Evolutionary conservation across 805 yeast genomes (phyloP).

Genomic region (Metschnikowia dekortorum): DNA sequence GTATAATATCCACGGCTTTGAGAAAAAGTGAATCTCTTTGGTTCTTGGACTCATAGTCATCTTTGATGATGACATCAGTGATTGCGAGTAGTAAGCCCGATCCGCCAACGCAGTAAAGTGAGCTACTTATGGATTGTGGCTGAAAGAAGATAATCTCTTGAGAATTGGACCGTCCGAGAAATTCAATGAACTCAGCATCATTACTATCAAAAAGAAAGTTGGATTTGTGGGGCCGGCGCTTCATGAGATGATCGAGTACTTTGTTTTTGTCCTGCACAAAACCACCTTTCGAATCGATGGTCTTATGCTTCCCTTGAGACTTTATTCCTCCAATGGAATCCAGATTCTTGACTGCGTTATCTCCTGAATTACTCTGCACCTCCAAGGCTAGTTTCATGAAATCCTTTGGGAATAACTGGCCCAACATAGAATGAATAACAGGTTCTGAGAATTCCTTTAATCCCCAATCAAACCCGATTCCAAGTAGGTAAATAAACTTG

Average conservation of each 20-base stretch:
- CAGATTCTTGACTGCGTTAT: neutral
- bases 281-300: neutral
- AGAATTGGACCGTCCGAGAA: conserved; percentile 5
- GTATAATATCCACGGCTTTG: conserved; percentile 36
- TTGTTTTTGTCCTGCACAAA: conserved; percentile 5
- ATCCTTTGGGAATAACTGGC: conserved; percentile 3
- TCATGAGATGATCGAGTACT: conserved; percentile 2
- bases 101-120: conserved; percentile 49
- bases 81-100: conserved; percentile 41
- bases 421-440: conserved; percentile 18
- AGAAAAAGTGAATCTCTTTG: conserved; percentile 24
- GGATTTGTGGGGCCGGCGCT: conserved; percentile 4
- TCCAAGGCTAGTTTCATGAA: conserved; percentile 1
- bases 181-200: conserved; percentile 11
- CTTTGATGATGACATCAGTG: conserved; percentile 41
- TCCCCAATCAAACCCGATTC: conserved; percentile 46
- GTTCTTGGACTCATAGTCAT: conserved; percentile 15
- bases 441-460: conserved; percentile 32
- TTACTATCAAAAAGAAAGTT: conserved; percentile 13
- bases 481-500: conserved; percentile 40
- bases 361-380: neutral
- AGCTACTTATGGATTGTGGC: conserved; percentile 24
- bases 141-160: conserved; percentile 19
- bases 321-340: neutral
- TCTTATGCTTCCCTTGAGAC: neutral